These are phyloP conservation scores for Leccinum arenicola DNA, from an alignment of 768 basidiomycete genomes.

Conservation along the genomic window DNA sequence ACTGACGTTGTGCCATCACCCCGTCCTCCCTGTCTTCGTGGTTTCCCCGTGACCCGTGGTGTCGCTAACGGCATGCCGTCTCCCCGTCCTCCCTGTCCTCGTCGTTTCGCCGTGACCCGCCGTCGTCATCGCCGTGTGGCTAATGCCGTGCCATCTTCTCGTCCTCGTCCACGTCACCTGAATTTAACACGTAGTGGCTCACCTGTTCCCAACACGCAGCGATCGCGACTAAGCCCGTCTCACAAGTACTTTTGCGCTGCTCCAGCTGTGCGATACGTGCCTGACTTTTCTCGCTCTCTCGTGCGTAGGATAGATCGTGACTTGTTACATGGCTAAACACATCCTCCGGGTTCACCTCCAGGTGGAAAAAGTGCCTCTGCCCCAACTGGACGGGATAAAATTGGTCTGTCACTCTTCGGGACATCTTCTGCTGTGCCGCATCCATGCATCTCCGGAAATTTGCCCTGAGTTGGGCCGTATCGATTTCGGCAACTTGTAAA, in stretches of 20 bases:
- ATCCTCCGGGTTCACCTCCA: conserved; percentile 58
- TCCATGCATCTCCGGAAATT: conserved; percentile 90
- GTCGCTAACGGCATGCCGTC: too few relatives aligned
- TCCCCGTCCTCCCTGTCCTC: too few relatives aligned
- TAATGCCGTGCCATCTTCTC: too few relatives aligned
- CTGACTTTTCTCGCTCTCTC: conserved; percentile 66
- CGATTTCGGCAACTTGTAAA: conserved; percentile 80
- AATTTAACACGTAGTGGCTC: conserved; percentile 11
- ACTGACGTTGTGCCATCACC: too few relatives aligned
- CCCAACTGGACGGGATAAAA: conserved; percentile 82
- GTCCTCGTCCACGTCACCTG: too few relatives aligned
- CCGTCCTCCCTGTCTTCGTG: too few relatives aligned
- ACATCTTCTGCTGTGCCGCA: conserved; percentile 33
- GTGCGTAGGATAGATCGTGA: conserved; percentile 44
- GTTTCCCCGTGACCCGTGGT: too few relatives aligned
- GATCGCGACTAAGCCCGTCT: conserved; percentile 70
- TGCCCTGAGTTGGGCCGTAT: conserved; percentile 95
- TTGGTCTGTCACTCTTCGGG: conserved; percentile 39
- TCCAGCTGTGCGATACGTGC: conserved; percentile 63
- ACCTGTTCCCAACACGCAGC: conserved; percentile 83
- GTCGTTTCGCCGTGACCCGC: too few relatives aligned
- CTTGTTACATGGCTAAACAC: conserved; percentile 69
- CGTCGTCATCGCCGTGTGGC: too few relatives aligned
- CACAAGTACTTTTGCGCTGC: conserved; percentile 59
- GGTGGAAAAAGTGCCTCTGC: conserved; percentile 83